phyloP scores from a whole-genome alignment of 2,329 filamentous ascomycete species.

The Cryoendolithus antarcticus region DNA sequence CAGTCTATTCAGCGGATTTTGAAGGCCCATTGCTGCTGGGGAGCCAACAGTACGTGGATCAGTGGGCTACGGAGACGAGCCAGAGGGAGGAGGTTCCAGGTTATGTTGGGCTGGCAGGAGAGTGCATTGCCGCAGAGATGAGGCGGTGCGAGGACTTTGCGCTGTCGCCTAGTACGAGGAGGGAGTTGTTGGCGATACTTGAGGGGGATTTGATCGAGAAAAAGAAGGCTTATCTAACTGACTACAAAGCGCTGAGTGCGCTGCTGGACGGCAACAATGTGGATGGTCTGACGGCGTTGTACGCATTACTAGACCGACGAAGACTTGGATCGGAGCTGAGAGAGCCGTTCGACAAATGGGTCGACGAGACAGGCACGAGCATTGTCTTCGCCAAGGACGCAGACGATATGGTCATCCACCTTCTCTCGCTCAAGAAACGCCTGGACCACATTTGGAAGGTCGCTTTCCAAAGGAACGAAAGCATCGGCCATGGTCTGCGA shows the following conservation, averaged over 20 bases:
- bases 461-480: slow-evolving; percentile 66
- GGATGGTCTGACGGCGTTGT: slow-evolving; percentile 61
- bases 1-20: slow-evolving; percentile 66
- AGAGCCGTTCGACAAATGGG: slow-evolving; percentile 65
- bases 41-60: slow-evolving; percentile 55
- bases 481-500: slow-evolving; percentile 63
- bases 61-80: slow-evolving; percentile 58
- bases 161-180: slow-evolving; percentile 71
- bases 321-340: slow-evolving; percentile 59
- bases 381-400: slow-evolving; percentile 69
- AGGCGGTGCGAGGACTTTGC: slow-evolving; percentile 67
- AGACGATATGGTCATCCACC: slow-evolving; percentile 72
- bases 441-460: slow-evolving; percentile 66
- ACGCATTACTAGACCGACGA: slow-evolving; percentile 61
- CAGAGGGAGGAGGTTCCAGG: slow-evolving; percentile 50
- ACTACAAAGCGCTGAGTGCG: slow-evolving; percentile 49
- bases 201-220: slow-evolving; percentile 60
- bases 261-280: slow-evolving; percentile 61
- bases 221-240: slow-evolving; percentile 41
- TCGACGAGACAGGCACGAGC: slow-evolving; percentile 57
- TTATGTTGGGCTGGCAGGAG: slow-evolving; percentile 61
- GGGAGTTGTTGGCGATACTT: slow-evolving; percentile 59
- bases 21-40: slow-evolving; percentile 60
- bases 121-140: slow-evolving; percentile 60
- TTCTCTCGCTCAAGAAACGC: slow-evolving; percentile 68